Percentiles rank a stretch among this genome's conserved stretches.
These are phyloP conservation scores for Arbutus unedo DNA, from an alignment of 148 eudicot species.

Conservation along the genomic window DNA sequence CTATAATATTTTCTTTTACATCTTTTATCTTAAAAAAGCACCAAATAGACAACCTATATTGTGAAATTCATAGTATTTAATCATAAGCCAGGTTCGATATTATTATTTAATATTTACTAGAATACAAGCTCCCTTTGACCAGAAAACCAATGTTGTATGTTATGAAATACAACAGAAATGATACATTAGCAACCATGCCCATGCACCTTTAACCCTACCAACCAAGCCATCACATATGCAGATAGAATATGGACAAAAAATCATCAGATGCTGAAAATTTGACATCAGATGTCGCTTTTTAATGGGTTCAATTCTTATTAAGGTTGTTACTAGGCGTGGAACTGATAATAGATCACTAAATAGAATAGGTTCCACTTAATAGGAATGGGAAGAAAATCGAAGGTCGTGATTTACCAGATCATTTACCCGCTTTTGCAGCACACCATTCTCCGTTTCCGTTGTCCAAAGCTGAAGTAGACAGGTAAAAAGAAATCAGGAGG, in stretches of 20 bases:
- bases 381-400: background rate
- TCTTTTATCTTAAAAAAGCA: background rate
- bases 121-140: background rate
- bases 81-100: background rate
- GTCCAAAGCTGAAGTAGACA: conserved; percentile 51
- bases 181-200: background rate
- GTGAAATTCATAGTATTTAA: background rate
- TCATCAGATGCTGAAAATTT: background rate
- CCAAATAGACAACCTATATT: background rate
- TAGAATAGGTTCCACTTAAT: background rate
- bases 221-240: background rate
- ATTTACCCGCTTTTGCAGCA: conserved; percentile 55
- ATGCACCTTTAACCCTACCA: background rate
- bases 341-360: background rate
- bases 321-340: background rate
- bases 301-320: conserved; percentile 10
- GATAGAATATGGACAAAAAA: background rate
- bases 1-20: background rate
- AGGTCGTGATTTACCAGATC: conserved; percentile 64
- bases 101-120: background rate
- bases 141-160: background rate
- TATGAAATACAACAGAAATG: background rate
- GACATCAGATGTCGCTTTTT: background rate
- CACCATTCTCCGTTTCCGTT: conserved; percentile 55
- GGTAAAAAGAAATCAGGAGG: conserved; percentile 9